A percentile compares a stretch with the other conserved stretches of the same genome.
Conservation (phyloP, 306 rosid genomes). For the Ormosia emarginata region DNA sequence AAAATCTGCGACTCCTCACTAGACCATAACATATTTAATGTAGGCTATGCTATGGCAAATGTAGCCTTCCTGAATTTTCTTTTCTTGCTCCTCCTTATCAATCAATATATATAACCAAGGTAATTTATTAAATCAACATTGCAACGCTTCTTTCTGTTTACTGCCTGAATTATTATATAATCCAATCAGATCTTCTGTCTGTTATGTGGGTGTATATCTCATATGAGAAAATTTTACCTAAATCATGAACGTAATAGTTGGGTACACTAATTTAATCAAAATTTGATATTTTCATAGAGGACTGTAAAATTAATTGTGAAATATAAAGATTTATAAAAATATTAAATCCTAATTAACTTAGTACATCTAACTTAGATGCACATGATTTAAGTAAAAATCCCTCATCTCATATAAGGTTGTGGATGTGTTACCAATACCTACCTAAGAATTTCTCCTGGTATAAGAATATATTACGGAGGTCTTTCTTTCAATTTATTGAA, state of each 20-base stretch:
- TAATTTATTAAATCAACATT: neutral
- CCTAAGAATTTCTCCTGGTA: too few species aligned
- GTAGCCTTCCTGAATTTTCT: neutral
- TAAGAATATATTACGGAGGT: neutral
- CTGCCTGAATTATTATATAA: neutral
- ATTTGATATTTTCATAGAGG: too few species aligned
- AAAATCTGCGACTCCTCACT: neutral
- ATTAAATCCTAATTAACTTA: too few species aligned
- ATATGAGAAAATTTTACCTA: too few species aligned
- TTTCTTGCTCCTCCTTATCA: neutral
- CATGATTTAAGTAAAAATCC: too few species aligned
- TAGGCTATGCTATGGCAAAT: too few species aligned
- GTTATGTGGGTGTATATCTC: neutral
- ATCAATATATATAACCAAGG: neutral
- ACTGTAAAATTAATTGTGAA: too few species aligned
- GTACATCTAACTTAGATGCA: too few species aligned
- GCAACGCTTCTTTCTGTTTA: neutral
- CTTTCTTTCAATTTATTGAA: neutral
- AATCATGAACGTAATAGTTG: too few species aligned
- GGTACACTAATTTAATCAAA: too few species aligned
- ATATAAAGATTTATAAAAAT: too few species aligned
- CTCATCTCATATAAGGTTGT: neutral
- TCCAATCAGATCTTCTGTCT: neutral
- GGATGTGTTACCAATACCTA: too few species aligned
- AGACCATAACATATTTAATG: neutral